Evolutionary conservation across 176 grass and related monocot species (phyloP).

Genomic region (Aegilops bicornis): DNA sequence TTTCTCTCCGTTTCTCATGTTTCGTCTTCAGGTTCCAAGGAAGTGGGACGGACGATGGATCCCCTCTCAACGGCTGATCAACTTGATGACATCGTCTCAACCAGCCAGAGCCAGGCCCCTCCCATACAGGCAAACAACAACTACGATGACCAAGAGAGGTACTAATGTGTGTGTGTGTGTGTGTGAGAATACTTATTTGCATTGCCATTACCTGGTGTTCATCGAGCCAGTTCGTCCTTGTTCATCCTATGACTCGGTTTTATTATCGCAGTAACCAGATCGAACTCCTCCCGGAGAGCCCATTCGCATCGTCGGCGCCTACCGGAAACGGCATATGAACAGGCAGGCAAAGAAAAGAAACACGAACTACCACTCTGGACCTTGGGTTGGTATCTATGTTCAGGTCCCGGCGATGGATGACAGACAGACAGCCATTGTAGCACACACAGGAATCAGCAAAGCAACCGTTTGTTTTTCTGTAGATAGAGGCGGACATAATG

Average conservation of each 20-base stretch:
- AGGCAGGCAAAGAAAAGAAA: conserved; percentile 13
- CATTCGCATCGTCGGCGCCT: conserved; percentile 34
- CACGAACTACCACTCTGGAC: neutral
- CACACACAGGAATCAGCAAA: conserved; percentile 27
- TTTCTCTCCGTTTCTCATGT: neutral
- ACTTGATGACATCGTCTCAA: conserved; percentile 25
- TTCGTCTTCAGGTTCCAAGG: conserved; percentile 27
- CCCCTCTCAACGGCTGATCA: conserved; percentile 9
- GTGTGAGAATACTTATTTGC: neutral
- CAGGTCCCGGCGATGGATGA: conserved; percentile 6
- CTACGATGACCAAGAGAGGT: conserved; percentile 47
- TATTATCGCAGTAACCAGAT: conserved; percentile 48
- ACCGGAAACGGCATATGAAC: conserved; percentile 34
- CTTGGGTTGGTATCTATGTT: neutral
- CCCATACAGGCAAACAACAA: conserved; percentile 26
- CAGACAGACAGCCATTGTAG: conserved; percentile 13
- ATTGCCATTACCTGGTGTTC: neutral
- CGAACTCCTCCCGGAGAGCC: conserved; percentile 71
- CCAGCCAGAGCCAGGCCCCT: conserved; percentile 35
- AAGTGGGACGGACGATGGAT: neutral
- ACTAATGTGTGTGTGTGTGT: neutral
- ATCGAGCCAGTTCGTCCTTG: neutral
- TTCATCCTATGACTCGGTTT: neutral
- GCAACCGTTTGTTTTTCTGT: conserved; percentile 30
- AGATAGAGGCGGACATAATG: conserved; percentile 7